phyloP scores from a whole-genome alignment of 169 alveolate species.

The Eimeria maxima region DNA sequence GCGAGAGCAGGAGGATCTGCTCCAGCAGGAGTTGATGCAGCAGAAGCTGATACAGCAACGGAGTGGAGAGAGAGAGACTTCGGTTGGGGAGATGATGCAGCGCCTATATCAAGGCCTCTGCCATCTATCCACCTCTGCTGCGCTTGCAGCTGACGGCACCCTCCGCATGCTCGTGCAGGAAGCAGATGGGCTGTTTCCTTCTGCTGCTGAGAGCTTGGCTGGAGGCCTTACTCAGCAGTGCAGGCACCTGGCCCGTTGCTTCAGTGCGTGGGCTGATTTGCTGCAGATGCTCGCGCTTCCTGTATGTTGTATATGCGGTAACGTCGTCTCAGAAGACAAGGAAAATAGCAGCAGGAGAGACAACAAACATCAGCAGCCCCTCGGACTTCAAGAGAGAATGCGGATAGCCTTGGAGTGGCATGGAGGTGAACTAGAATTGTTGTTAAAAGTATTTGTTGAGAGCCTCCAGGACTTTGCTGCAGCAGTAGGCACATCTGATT shows the following conservation, averaged over 20 bases:
- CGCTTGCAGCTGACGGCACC: not conserved
- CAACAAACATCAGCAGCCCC: not conserved
- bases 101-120: slow-evolving; percentile 2
- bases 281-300: slow-evolving; percentile 24
- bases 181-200: not conserved
- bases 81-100: not conserved
- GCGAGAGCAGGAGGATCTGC: slow-evolving; percentile 1
- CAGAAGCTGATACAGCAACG: not conserved
- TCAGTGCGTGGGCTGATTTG: slow-evolving; percentile 42
- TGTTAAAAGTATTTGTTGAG: not conserved
- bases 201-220: slow-evolving; percentile 13
- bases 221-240: slow-evolving; percentile 9
- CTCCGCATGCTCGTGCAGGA: not conserved
- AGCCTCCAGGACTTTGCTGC: slow-evolving; percentile 23
- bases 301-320: slow-evolving; percentile 27
- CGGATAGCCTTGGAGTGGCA: not conserved
- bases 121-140: not conserved
- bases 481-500: not conserved
- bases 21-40: slow-evolving; percentile 20
- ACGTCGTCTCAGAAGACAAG: not conserved
- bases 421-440: not conserved
- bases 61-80: not conserved
- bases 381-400: not conserved
- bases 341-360: not conserved
- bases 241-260: slow-evolving; percentile 63